These are phyloP conservation scores for Craterostigma plantagineum DNA, from an alignment of 257 asterid genomes.

Conservation along the genomic window DNA sequence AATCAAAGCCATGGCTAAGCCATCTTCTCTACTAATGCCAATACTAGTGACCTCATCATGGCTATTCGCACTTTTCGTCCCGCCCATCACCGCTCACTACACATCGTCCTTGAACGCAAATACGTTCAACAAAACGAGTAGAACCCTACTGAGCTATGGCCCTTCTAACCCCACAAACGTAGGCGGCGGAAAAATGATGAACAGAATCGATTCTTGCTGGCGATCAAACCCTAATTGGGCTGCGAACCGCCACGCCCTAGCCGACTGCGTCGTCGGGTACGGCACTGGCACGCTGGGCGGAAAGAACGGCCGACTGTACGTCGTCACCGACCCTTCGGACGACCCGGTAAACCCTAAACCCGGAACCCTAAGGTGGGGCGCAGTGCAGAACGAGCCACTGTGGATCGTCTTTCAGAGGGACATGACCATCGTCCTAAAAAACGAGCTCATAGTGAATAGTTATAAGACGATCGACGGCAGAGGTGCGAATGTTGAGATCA, in stretches of 20 bases:
- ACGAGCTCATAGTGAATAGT: constrained; percentile 55
- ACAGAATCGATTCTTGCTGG: constrained; percentile 49
- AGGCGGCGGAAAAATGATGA: constrained; percentile 11
- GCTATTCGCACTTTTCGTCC: no score
- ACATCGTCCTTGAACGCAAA: no score
- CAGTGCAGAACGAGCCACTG: constrained; percentile 31
- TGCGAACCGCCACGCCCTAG: constrained; percentile 24
- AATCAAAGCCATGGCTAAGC: no score
- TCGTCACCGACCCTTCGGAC: constrained; percentile 43
- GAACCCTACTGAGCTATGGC: no score
- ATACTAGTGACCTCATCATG: no score
- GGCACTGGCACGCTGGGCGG: constrained; percentile 52
- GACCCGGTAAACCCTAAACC: constrained; percentile 27
- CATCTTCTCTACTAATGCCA: no score
- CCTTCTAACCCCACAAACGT: not conserved
- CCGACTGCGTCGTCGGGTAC: constrained; percentile 43
- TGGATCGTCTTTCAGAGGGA: constrained; percentile 46
- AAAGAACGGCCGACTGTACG: constrained; percentile 29
- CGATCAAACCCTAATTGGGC: constrained; percentile 34
- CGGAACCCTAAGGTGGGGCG: constrained; percentile 65
- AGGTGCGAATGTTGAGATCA: constrained; percentile 71
- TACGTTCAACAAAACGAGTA: no score
- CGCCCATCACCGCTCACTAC: no score
- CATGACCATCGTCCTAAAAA: constrained; percentile 39
- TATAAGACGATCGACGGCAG: constrained; percentile 87